Percentiles rank a stretch among this genome's conserved stretches.
phyloP scores from a whole-genome alignment of 306 rosid species.

The Glycine tomentella region DNA sequence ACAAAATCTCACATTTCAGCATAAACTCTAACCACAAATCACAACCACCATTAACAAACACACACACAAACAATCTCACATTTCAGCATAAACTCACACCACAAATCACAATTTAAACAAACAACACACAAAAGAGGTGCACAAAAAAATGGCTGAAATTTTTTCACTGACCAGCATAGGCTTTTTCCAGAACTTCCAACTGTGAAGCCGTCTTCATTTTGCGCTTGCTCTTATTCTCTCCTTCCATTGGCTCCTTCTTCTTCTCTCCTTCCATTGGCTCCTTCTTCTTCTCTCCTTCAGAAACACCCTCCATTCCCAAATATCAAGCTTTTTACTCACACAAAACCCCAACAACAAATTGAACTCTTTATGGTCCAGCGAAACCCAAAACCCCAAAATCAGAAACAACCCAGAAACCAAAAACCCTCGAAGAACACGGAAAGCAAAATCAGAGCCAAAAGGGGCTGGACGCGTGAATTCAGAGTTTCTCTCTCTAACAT shows the following conservation, averaged over 20 bases:
- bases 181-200: constrained; percentile 69
- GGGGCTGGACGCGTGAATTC: constrained; percentile 33
- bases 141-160: neutral
- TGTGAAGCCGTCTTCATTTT: constrained; percentile 80
- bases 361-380: neutral
- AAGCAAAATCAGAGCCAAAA: constrained; percentile 21
- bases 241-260: constrained; percentile 56
- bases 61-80: neutral
- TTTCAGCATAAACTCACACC: neutral
- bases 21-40: constrained; percentile 19
- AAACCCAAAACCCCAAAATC: neutral
- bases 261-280: constrained; percentile 58
- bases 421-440: constrained; percentile 10
- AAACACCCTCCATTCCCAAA: constrained; percentile 64
- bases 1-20: constrained; percentile 39
- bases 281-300: constrained; percentile 61
- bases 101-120: neutral
- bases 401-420: constrained; percentile 33
- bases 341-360: neutral
- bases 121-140: neutral
- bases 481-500: constrained; percentile 54
- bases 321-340: constrained; percentile 40
- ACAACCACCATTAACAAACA: neutral
- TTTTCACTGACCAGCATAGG: constrained; percentile 63
- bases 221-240: constrained; percentile 70